phyloP scores from a whole-genome alignment of 805 yeast genomes.

The Saturnispora bothae region DNA sequence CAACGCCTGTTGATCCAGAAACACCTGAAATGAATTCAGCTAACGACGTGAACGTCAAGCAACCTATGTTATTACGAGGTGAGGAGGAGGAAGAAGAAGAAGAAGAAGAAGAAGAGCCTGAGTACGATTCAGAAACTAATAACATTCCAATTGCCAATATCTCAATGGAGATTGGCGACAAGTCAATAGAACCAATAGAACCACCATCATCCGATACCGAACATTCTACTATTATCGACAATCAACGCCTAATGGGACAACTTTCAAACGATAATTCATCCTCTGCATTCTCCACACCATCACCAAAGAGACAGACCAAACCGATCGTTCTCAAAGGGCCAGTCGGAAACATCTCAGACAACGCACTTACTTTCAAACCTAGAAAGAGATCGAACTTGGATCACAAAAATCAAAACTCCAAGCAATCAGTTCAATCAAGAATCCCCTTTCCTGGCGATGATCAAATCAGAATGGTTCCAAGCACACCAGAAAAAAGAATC shows the following conservation, averaged over 20 bases:
- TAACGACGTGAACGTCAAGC: too few relatives aligned
- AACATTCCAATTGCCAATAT: too few relatives aligned
- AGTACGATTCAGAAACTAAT: too few relatives aligned
- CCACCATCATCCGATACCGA: too few relatives aligned
- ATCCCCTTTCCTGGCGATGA: background rate
- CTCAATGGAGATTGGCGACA: too few relatives aligned
- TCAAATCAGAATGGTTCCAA: background rate
- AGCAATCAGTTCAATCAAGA: background rate
- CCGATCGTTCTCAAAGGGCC: slow-evolving; percentile 5
- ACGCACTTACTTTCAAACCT: background rate
- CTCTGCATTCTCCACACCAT: slow-evolving; percentile 4
- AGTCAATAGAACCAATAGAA: too few relatives aligned
- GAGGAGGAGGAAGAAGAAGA: too few relatives aligned
- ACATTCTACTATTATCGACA: too few relatives aligned
- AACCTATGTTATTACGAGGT: too few relatives aligned
- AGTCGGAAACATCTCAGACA: slow-evolving; percentile 2
- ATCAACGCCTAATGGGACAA: background rate
- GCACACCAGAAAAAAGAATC: background rate
- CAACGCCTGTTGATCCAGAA: too few relatives aligned
- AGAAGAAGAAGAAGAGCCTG: too few relatives aligned
- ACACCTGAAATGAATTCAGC: too few relatives aligned
- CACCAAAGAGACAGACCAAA: slow-evolving; percentile 2
- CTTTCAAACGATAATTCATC: background rate
- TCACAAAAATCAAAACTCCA: background rate
- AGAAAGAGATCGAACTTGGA: background rate